Conservation (phyloP, 768 basidiomycete genomes). For the Phallus indusiatus region DNA sequence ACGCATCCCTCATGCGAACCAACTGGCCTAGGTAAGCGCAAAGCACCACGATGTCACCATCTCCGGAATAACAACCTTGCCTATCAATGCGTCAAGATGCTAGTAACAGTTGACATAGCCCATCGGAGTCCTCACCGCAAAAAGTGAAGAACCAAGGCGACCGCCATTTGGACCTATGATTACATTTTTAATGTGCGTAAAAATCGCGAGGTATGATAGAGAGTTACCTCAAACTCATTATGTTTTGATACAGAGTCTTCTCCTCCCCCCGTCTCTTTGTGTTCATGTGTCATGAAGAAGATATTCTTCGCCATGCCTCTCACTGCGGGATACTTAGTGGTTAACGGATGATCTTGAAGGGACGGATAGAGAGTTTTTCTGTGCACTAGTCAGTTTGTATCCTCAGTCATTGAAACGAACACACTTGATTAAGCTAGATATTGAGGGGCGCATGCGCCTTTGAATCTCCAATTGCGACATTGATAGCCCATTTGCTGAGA, state of each 20-base stretch:
- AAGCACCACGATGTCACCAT: slow-evolving; percentile 45
- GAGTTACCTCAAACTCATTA: slow-evolving; percentile 55
- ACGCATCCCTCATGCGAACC: slow-evolving; percentile 32
- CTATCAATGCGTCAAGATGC: slow-evolving; percentile 14
- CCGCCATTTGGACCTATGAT: slow-evolving; percentile 37
- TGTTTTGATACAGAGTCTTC: slow-evolving; percentile 60
- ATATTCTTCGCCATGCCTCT: slow-evolving; percentile 55
- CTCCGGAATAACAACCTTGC: slow-evolving; percentile 37
- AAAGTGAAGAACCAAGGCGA: slow-evolving; percentile 44
- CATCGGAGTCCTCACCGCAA: slow-evolving; percentile 22
- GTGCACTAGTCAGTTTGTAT: neutral
- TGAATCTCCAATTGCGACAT: slow-evolving; percentile 71
- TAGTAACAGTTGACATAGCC: neutral
- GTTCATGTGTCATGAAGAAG: slow-evolving; percentile 56
- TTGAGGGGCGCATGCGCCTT: slow-evolving; percentile 63
- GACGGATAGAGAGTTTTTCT: slow-evolving; percentile 54
- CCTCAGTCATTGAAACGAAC: neutral
- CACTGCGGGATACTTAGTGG: slow-evolving; percentile 42
- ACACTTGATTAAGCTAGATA: slow-evolving; percentile 53
- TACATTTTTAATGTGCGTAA: slow-evolving; percentile 27
- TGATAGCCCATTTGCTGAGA: slow-evolving; percentile 41
- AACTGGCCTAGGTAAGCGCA: slow-evolving; percentile 47
- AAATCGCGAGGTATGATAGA: slow-evolving; percentile 32
- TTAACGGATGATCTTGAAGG: slow-evolving; percentile 47
- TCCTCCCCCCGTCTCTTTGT: slow-evolving; percentile 47